Evolutionary conservation across 2,329 filamentous ascomycete genomes (phyloP).

Genomic region (Cladobotryum mycophilum): DNA sequence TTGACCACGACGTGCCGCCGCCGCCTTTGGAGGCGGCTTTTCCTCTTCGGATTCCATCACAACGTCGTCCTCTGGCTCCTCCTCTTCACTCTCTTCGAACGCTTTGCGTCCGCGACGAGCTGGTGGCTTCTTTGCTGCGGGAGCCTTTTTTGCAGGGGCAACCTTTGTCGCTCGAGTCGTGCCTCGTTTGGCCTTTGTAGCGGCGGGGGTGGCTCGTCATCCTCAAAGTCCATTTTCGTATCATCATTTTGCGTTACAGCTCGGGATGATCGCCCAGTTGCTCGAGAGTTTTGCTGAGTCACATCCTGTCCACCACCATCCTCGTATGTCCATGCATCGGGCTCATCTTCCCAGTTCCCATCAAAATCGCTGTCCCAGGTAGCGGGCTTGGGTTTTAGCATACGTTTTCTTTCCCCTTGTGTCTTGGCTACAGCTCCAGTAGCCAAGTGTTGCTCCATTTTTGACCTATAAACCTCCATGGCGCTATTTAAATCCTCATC

Average conservation of each 20-base stretch:
- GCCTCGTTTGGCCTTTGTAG: slow-evolving; percentile 25
- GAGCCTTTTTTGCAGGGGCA: slow-evolving; percentile 10
- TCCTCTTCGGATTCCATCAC: slow-evolving; percentile 48
- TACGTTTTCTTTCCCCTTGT: slow-evolving; percentile 30
- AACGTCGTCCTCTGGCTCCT: slow-evolving; percentile 44
- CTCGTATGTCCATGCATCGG: slow-evolving; percentile 48
- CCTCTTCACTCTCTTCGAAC: slow-evolving; percentile 30
- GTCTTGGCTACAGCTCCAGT: slow-evolving; percentile 42
- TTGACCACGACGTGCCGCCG: slow-evolving; percentile 19
- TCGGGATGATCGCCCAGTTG: slow-evolving; percentile 11
- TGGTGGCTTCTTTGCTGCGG: slow-evolving; percentile 39
- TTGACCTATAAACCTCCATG: slow-evolving; percentile 66
- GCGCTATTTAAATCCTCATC: slow-evolving; percentile 61
- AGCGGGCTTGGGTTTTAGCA: slow-evolving; percentile 67
- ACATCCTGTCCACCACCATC: slow-evolving; percentile 15
- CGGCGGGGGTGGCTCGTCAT: slow-evolving; percentile 24
- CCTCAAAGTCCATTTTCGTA: slow-evolving; percentile 24
- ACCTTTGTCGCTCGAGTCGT: slow-evolving; percentile 24
- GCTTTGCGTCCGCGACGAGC: slow-evolving; percentile 34
- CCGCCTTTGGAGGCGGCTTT: slow-evolving; percentile 28
- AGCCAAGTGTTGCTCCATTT: slow-evolving; percentile 65
- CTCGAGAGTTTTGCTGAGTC: slow-evolving; percentile 10
- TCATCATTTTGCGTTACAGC: slow-evolving; percentile 19
- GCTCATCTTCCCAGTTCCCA: slow-evolving; percentile 77
- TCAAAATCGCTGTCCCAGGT: slow-evolving; percentile 87